A percentile compares a stretch with the other conserved stretches of the same genome.
Evolutionary conservation across 1,284 basidiomycete genomes (phyloP).

Genomic region (Fomitopsis palustris): DNA sequence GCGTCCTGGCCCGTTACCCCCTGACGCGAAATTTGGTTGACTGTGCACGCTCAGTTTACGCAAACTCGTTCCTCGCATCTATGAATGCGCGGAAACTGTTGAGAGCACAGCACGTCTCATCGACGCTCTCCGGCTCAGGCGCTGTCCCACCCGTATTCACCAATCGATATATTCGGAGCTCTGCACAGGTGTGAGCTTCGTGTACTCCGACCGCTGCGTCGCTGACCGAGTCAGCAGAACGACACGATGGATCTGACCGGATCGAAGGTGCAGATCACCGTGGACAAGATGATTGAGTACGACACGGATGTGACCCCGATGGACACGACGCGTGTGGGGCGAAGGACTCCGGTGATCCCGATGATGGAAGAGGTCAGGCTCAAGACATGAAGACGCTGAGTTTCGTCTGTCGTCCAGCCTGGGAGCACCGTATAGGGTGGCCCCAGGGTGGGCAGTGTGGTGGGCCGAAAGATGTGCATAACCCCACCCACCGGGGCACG

Average conservation of each 20-base stretch:
- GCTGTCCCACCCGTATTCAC: conserved; percentile 16
- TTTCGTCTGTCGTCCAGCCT: too few species aligned
- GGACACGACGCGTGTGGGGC: background rate
- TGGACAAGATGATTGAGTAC: conserved; percentile 25
- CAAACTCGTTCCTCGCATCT: conserved; percentile 23
- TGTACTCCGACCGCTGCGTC: too few species aligned
- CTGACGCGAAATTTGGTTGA: background rate
- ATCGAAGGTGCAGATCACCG: conserved; percentile 22
- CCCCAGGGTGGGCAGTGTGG: too few species aligned
- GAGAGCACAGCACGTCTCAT: conserved; percentile 9
- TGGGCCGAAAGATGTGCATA: too few species aligned
- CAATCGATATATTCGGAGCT: conserved; percentile 6
- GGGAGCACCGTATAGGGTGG: too few species aligned
- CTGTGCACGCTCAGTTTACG: conserved; percentile 17
- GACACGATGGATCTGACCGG: conserved; percentile 13
- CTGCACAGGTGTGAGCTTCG: background rate
- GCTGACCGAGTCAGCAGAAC: background rate
- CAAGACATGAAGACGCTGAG: background rate
- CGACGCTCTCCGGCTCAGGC: conserved; percentile 11
- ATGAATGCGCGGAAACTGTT: conserved; percentile 22
- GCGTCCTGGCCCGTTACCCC: conserved; percentile 2
- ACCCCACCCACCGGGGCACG: too few species aligned
- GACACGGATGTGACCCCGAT: conserved; percentile 16
- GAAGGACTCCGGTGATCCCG: background rate
- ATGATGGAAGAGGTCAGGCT: background rate